Percentiles rank a stretch among this genome's conserved stretches.
Evolutionary conservation across 2,329 filamentous ascomycete genomes (phyloP).

Genomic region (Hypoxylon sp.): DNA sequence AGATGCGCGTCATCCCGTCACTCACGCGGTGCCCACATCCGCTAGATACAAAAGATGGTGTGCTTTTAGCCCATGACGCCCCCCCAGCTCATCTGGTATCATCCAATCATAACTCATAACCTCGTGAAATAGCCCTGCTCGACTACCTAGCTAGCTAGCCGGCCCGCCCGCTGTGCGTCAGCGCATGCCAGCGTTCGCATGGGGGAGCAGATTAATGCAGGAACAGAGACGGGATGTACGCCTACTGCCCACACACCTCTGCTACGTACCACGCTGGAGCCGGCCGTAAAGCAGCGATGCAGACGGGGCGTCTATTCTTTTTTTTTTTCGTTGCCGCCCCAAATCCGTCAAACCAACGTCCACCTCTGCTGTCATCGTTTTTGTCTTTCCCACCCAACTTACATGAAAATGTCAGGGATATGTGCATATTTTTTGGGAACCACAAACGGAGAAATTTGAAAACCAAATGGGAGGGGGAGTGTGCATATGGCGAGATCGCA

Average conservation of each 20-base stretch:
- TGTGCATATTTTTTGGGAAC: slow-evolving; percentile 49
- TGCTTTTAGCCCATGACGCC: slow-evolving; percentile 60
- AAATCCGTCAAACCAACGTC: slow-evolving; percentile 48
- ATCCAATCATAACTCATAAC: slow-evolving; percentile 70
- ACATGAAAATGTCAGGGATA: slow-evolving; percentile 44
- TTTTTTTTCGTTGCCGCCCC: slow-evolving; percentile 48
- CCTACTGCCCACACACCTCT: slow-evolving; percentile 49
- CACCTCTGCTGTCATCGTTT: slow-evolving; percentile 48
- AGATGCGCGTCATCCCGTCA: slow-evolving; percentile 49
- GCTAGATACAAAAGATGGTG: slow-evolving; percentile 57
- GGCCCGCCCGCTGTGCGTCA: slow-evolving; percentile 51
- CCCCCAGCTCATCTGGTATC: slow-evolving; percentile 54
- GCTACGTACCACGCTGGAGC: slow-evolving; percentile 45
- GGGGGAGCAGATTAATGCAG: slow-evolving; percentile 50
- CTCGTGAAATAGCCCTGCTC: slow-evolving; percentile 61
- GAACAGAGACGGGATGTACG: slow-evolving; percentile 51
- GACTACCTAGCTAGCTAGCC: slow-evolving; percentile 45
- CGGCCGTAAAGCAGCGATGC: slow-evolving; percentile 59
- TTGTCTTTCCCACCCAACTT: slow-evolving; percentile 47
- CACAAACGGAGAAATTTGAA: slow-evolving; percentile 43
- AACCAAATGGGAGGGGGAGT: slow-evolving; percentile 50
- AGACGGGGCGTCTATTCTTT: slow-evolving; percentile 58
- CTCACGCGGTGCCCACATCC: slow-evolving; percentile 48
- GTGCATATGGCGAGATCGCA: slow-evolving; percentile 49
- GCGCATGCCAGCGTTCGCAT: slow-evolving; percentile 45